Base-by-base conservation (phyloP, 2,329 filamentous ascomycete species). In the Neonectria coccinea region DNA sequence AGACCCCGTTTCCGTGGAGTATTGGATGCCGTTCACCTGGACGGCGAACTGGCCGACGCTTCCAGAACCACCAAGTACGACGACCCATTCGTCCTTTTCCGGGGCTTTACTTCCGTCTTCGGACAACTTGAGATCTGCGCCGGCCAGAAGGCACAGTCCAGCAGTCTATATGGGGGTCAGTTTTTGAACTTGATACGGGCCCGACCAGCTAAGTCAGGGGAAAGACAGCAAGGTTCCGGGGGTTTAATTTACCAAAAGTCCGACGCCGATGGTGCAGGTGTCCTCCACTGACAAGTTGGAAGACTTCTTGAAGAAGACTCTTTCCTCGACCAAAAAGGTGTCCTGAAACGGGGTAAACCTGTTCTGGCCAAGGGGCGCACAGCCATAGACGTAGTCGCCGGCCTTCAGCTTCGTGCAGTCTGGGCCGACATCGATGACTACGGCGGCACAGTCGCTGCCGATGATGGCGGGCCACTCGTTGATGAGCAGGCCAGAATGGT, bases 341-440 rank as follows among this genome's bases (percentile, higher is more conserved):
- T 81, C 79, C 56, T 80, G 79, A 42, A 80, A 80, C 3, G 79
- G 78, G 1, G 71, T 72, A 57, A 74, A 76, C 6, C 68, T 68
- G n/a, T 73, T 76, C 8, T 69, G 64, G 2, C 80, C 80, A 0
- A 81, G 56, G 11, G 72, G 73, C 2, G 76, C 76, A 61, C 77
- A 79, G 2, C 78, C 77, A 62, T 75, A 81, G 41, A 79, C 70
- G 18, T 68, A 71, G 67, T 81, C 79, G 1, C 79, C 79, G 5
- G 58, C 56, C 22, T 73, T 72, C 53, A 81, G 71, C 56, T 71
- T 77, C 6, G 56, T 66, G 42, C 76, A 76, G 16, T 69, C 71
- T 2, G 69, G 56, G 0, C 78, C 78, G 18, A 72, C 62, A 14
- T 76, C 74, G 20, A 76, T 56, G 3, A 80, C 77, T 5, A 75